Conservation (phyloP, 805 yeast genomes). For the Teunomyces tritomae region DNA sequence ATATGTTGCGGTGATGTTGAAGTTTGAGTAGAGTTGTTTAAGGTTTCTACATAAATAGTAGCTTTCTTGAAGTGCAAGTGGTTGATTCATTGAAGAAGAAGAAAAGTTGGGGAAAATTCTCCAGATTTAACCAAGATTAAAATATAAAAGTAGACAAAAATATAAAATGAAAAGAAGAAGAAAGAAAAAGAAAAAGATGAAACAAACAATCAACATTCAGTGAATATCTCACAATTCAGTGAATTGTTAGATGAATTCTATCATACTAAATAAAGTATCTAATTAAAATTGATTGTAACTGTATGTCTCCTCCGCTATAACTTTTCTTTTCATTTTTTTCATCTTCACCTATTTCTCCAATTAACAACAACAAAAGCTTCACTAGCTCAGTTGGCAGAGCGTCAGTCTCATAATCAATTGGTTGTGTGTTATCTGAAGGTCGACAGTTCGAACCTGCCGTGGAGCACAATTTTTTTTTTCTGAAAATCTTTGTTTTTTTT, state of each 20-base stretch:
- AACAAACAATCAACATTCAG: too few species aligned
- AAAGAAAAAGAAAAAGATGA: too few species aligned
- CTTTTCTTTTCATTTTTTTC: neutral
- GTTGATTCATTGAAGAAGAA: neutral
- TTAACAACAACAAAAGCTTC: slow-evolving; percentile 10
- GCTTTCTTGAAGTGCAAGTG: slow-evolving; percentile 21
- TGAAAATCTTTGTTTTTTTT: neutral
- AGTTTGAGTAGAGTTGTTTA: slow-evolving; percentile 20
- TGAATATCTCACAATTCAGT: too few species aligned
- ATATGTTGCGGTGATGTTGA: slow-evolving; percentile 22
- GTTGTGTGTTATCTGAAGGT: slow-evolving; percentile 31
- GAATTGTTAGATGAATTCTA: too few species aligned
- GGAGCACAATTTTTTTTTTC: slow-evolving; percentile 23
- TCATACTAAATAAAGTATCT: too few species aligned
- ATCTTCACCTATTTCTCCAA: neutral
- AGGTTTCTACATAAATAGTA: slow-evolving; percentile 20
- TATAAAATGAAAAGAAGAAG: too few species aligned
- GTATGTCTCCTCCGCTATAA: too few species aligned
- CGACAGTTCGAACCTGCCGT: slow-evolving; percentile 42
- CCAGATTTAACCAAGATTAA: too few species aligned
- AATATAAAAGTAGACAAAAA: too few species aligned
- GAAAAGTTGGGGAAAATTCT: neutral
- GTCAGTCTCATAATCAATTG: slow-evolving; percentile 17
- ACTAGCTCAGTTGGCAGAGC: slow-evolving; percentile 22
- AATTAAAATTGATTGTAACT: too few species aligned